These are phyloP conservation scores for Aspergillus transmontanensis DNA, from an alignment of 2,329 filamentous ascomycete genomes.

Conservation along the genomic window DNA sequence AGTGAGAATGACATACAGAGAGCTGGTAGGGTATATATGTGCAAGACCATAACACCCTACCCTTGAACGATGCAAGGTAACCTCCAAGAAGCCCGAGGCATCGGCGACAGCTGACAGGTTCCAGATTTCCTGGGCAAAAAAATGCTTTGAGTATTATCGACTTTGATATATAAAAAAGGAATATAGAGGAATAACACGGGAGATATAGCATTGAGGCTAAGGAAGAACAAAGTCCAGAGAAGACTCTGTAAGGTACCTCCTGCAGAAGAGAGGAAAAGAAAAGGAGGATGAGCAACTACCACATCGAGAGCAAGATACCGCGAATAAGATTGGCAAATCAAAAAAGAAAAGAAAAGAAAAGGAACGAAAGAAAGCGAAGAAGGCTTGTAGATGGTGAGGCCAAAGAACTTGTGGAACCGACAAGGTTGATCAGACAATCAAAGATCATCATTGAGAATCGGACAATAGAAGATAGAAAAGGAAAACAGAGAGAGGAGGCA, in stretches of 20 bases:
- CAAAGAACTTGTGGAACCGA: conserved; percentile 6
- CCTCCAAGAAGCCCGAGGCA: conserved; percentile 16
- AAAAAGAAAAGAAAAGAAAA: conserved; percentile 1
- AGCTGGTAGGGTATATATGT: conserved; percentile 27
- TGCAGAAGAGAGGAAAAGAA: conserved; percentile 1
- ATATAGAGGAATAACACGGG: background rate
- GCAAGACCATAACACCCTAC: conserved; percentile 31
- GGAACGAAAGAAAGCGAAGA: background rate
- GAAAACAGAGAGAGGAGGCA: background rate
- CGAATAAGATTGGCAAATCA: conserved; percentile 7
- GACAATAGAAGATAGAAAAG: background rate
- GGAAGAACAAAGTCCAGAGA: background rate
- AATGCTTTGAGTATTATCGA: background rate
- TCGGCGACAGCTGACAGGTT: conserved; percentile 26
- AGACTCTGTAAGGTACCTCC: background rate
- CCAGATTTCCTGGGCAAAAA: conserved; percentile 27
- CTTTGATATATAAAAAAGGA: conserved; percentile 8
- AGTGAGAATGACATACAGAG: conserved; percentile 16
- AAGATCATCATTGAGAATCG: background rate
- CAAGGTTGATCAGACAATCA: conserved; percentile 14
- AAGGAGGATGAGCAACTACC: conserved; percentile 4
- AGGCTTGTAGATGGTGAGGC: conserved; percentile 4
- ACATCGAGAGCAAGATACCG: background rate
- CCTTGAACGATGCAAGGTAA: conserved; percentile 24
- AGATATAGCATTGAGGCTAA: conserved; percentile 1